Evolutionary conservation across 1,284 basidiomycete species (phyloP).

Genomic region (Ceratobasidium sp.): DNA sequence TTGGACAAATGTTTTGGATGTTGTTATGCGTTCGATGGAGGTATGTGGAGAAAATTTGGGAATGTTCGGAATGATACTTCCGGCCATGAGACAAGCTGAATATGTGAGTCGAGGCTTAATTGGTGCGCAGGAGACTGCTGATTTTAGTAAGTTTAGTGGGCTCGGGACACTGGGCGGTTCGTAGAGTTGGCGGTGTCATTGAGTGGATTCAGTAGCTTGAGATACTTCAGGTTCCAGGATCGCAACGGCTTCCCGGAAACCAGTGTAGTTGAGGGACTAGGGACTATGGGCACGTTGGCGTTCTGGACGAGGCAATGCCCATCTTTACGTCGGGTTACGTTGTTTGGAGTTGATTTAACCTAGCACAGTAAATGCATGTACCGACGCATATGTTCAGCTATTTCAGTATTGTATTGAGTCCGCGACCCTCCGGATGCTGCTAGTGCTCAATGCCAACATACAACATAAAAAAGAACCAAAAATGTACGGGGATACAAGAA

Average conservation of each 20-base stretch:
- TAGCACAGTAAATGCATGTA: neutral
- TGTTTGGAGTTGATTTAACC: conserved; percentile 23
- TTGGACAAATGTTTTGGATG: conserved; percentile 33
- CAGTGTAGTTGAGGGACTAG: conserved; percentile 31
- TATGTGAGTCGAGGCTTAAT: neutral
- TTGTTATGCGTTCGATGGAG: conserved; percentile 9
- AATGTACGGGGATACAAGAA: too few relatives aligned
- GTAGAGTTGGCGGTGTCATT: conserved; percentile 26
- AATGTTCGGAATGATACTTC: too few relatives aligned
- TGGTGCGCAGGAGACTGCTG: neutral
- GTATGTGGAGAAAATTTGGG: conserved; percentile 25
- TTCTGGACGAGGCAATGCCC: conserved; percentile 19
- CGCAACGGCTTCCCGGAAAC: too few relatives aligned
- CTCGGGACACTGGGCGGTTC: conserved; percentile 4
- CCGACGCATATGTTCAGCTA: too few relatives aligned
- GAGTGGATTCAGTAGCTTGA: neutral
- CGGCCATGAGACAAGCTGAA: too few relatives aligned
- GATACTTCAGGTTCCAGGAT: conserved; percentile 8
- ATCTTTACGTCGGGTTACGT: conserved; percentile 8
- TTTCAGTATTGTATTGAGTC: too few relatives aligned
- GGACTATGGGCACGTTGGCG: conserved; percentile 20
- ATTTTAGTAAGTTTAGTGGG: neutral
- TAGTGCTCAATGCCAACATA: too few relatives aligned
- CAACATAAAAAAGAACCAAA: too few relatives aligned
- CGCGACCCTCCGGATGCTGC: too few relatives aligned